phyloP scores from a whole-genome alignment of 371 early-diverging fungal species.

The Actinomortierella wolfii region DNA sequence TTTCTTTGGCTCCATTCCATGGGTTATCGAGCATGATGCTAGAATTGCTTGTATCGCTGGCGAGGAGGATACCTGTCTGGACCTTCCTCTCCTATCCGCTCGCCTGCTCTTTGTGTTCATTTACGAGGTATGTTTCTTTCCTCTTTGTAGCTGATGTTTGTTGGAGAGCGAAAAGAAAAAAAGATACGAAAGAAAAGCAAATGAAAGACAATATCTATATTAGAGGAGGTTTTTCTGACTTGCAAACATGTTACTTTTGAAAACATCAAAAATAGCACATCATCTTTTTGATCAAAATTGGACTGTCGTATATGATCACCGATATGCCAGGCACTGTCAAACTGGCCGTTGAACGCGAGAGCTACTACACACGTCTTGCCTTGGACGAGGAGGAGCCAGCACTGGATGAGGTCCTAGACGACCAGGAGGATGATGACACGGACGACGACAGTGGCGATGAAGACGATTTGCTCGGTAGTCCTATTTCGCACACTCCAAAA shows the following conservation, averaged over 20 bases:
- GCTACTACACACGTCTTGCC: conserved; percentile 43
- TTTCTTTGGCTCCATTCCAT: conserved; percentile 24
- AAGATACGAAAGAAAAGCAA: no score
- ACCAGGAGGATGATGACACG: conserved; percentile 18
- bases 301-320: conserved; percentile 47
- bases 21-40: conserved; percentile 10
- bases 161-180: no score
- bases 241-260: no score
- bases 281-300: conserved; percentile 47
- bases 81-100: conserved; percentile 31
- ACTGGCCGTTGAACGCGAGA: conserved; percentile 52
- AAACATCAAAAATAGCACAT: conserved; percentile 33
- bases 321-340: conserved; percentile 50
- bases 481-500: background rate
- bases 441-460: conserved; percentile 32
- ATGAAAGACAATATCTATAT: no score
- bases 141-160: no score
- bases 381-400: conserved; percentile 46
- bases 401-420: conserved; percentile 42
- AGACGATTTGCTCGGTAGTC: conserved; percentile 6
- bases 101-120: conserved; percentile 52
- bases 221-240: no score
- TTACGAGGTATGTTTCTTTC: conserved; percentile 49
- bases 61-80: background rate
- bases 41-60: no score